Evolutionary conservation across 1,139 yeast species (phyloP), one percentile per base, ranked within the genome.

Genomic region (Diutina neorugosa): DNA sequence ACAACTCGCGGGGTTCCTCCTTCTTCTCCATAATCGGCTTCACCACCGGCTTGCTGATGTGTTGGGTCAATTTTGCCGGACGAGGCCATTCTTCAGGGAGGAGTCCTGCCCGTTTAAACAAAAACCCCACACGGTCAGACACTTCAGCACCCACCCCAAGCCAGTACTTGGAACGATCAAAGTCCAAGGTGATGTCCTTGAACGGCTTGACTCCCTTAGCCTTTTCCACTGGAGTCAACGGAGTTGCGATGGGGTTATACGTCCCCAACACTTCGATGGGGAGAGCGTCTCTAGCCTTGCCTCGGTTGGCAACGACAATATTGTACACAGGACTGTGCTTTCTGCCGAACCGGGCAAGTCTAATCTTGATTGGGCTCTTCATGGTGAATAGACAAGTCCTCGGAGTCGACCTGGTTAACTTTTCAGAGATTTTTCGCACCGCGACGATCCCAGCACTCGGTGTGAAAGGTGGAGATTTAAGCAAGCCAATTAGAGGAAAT

Each of bases 111-210:
- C 87, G 88, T 63, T 84, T 84, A 65, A 93, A 80, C 57, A 93
- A 70, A 60, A 82, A 82, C 4, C 82, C 78, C 12, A 91, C 96
- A 4, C 94, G 75, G 49, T 86, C 91, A 40, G 94, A 83, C 4
- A 96, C 96, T 65, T 87, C 96, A 1, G 98, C 98, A n/a, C 99
- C 99, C 16, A 89, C 96, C 63, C 97, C 96, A 50, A 93, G 72
- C 99, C 99, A 93, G 69, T 93, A 94, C 67, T 89, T 89, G n/a
- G 96, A 82, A 60, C 97, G 81, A 59, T 83, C 82, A 64, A 93
- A 89, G 65, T 93, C 98, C 51, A 93, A 73, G 60, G 82, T 79
- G 44, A 93, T 80, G 60, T 90, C 90, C 65, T 93, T 93, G 54
- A 78, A 76, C 21, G 94, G 89, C 58, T 78, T 73, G 49, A 72